phyloP scores from a whole-genome alignment of 1,284 basidiomycete species.

The Leccinum pachyderme region DNA sequence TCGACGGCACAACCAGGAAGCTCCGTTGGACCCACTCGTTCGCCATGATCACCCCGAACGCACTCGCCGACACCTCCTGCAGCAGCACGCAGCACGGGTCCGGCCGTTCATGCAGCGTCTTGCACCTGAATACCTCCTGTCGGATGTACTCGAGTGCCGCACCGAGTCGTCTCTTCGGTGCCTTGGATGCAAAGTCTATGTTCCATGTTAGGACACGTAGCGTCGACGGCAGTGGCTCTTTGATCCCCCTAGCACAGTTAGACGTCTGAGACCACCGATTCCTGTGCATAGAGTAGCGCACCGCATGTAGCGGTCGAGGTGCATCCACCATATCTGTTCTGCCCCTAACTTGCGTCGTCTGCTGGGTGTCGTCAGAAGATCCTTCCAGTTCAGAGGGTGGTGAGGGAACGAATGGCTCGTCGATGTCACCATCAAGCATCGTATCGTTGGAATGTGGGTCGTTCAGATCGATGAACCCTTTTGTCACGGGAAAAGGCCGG shows the following conservation, averaged over 20 bases:
- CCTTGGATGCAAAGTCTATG: slow-evolving; percentile 46
- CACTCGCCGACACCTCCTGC: slow-evolving; percentile 55
- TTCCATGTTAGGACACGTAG: slow-evolving; percentile 67
- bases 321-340: slow-evolving; percentile 26
- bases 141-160: slow-evolving; percentile 54
- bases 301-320: slow-evolving; percentile 31
- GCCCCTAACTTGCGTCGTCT: slow-evolving; percentile 20
- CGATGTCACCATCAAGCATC: slow-evolving; percentile 32
- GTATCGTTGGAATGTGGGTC: slow-evolving; percentile 17
- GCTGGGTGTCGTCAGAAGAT: slow-evolving; percentile 36
- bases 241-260: slow-evolving; percentile 32
- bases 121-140: slow-evolving; percentile 45
- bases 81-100: slow-evolving; percentile 59
- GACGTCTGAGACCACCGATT: slow-evolving; percentile 35
- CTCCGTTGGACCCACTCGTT: slow-evolving; percentile 59
- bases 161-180: slow-evolving; percentile 42
- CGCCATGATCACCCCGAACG: slow-evolving; percentile 46
- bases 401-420: slow-evolving; percentile 32
- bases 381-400: slow-evolving; percentile 28
- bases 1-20: slow-evolving; percentile 56
- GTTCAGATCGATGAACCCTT: slow-evolving; percentile 7
- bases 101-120: slow-evolving; percentile 39
- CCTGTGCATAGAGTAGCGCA: slow-evolving; percentile 34
- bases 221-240: slow-evolving; percentile 38
- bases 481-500: background rate